These are phyloP conservation scores for Alternaria sp. DNA, from an alignment of 2,329 filamentous ascomycete species.

Conservation along the genomic window DNA sequence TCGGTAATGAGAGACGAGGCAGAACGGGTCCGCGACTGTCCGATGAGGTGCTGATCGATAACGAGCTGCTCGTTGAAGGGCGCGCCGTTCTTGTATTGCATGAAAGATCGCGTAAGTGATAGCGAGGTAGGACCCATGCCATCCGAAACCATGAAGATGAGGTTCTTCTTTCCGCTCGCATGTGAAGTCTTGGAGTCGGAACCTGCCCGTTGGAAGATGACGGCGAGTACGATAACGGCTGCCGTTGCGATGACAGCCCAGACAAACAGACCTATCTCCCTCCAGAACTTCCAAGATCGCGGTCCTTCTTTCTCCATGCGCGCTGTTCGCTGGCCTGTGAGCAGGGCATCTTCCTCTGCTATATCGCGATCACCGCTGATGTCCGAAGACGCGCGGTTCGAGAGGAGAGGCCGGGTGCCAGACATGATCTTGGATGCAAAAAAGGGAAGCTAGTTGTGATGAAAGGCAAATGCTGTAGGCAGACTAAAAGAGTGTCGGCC, in stretches of 20 bases:
- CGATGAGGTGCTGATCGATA: slow-evolving; percentile 89
- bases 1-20: slow-evolving; percentile 89
- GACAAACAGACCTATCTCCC: slow-evolving; percentile 78
- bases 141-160: slow-evolving; percentile 99
- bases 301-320: slow-evolving; percentile 33
- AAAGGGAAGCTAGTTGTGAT: not conserved
- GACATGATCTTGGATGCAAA: slow-evolving; percentile 42
- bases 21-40: slow-evolving; percentile 86
- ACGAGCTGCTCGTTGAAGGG: slow-evolving; percentile 78
- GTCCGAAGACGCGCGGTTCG: slow-evolving; percentile 65
- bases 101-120: slow-evolving; percentile 84
- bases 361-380: slow-evolving; percentile 64
- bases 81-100: slow-evolving; percentile 78
- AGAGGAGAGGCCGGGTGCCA: slow-evolving; percentile 62
- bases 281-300: slow-evolving; percentile 67
- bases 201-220: slow-evolving; percentile 74
- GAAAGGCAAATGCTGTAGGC: not conserved
- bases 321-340: slow-evolving; percentile 62
- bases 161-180: slow-evolving; percentile 78
- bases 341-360: slow-evolving; percentile 70
- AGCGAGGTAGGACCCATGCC: slow-evolving; percentile 97
- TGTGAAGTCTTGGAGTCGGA: slow-evolving; percentile 39
- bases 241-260: slow-evolving; percentile 87
- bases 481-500: slow-evolving; percentile 20
- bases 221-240: slow-evolving; percentile 79